Conservation (phyloP, 768 basidiomycete species). For the Filobasidium wieringae region DNA sequence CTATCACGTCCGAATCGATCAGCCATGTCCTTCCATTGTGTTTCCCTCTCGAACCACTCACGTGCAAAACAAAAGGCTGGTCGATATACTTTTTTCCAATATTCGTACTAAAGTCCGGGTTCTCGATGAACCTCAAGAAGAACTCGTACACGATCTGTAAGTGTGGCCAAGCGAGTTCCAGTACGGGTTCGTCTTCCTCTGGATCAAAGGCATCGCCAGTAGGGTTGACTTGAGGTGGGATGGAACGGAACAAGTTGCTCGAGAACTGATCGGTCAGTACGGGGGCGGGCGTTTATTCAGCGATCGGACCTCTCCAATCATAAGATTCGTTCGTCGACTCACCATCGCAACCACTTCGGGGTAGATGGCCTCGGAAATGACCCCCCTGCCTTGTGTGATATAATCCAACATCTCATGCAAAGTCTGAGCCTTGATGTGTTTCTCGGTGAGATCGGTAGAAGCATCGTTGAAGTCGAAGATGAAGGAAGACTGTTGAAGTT, state of each 20-base stretch:
- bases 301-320: background rate
- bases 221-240: slow-evolving; percentile 98
- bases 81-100: slow-evolving; percentile 95
- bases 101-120: slow-evolving; percentile 95
- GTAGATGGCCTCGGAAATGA: slow-evolving; percentile 94
- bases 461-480: slow-evolving; percentile 99
- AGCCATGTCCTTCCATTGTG: background rate
- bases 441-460: slow-evolving; percentile 85
- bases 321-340: slow-evolving; percentile 27
- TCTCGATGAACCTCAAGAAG: slow-evolving; percentile 96
- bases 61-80: slow-evolving; percentile 77
- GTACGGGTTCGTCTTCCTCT: slow-evolving; percentile 96
- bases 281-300: too few species aligned
- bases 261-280: slow-evolving; percentile 57
- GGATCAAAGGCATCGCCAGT: slow-evolving; percentile 98
- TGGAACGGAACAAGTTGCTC: slow-evolving; percentile 95
- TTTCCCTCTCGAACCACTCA: slow-evolving; percentile 18
- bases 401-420: slow-evolving; percentile 98
- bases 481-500: slow-evolving; percentile 90
- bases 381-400: slow-evolving; percentile 88
- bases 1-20: slow-evolving; percentile 31
- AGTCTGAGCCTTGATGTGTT: slow-evolving; percentile 97
- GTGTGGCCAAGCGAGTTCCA: slow-evolving; percentile 99
- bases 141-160: slow-evolving; percentile 99
- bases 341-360: slow-evolving; percentile 99